Percentiles rank a stretch among this genome's conserved stretches.
Evolutionary conservation across 1,139 yeast genomes (phyloP).

Genomic region (Blastobotrys arbuscula): DNA sequence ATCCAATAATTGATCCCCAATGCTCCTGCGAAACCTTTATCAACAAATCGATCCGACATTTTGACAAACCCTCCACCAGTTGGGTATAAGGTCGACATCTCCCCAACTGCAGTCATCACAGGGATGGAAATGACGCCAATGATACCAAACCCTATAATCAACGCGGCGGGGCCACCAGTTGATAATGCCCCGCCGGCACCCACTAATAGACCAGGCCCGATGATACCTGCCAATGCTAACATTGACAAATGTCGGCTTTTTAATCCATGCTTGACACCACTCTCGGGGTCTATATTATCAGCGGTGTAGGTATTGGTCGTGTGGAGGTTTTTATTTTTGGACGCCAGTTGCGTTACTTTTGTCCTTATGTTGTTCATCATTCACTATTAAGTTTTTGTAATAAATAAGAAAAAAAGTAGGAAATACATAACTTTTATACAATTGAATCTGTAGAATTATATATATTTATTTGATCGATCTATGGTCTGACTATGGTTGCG

Average conservation of each 20-base stretch:
- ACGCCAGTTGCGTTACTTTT: no score
- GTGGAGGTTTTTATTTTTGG: no score
- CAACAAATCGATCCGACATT: constrained; percentile 63
- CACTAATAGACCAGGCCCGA: constrained; percentile 73
- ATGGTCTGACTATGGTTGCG: no score
- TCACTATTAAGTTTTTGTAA: no score
- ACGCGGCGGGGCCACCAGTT: constrained; percentile 77
- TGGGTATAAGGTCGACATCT: constrained; percentile 72
- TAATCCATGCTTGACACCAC: constrained; percentile 21
- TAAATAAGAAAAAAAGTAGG: no score
- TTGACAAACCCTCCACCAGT: constrained; percentile 75
- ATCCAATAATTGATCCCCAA: constrained; percentile 65
- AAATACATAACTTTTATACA: no score
- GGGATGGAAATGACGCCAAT: constrained; percentile 50
- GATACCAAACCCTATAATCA: constrained; percentile 66
- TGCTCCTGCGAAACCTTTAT: constrained; percentile 55
- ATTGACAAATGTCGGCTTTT: constrained; percentile 51
- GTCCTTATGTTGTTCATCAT: no score
- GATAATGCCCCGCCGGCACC: constrained; percentile 67
- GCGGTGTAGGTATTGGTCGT: no score
- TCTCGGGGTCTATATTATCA: background rate
- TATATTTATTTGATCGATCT: no score
- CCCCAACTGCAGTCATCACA: constrained; percentile 57
- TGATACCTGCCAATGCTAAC: constrained; percentile 81
- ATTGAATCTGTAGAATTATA: no score